Evolutionary conservation across 1,284 basidiomycete species (phyloP).

Genomic region (Puccinia hordei): DNA sequence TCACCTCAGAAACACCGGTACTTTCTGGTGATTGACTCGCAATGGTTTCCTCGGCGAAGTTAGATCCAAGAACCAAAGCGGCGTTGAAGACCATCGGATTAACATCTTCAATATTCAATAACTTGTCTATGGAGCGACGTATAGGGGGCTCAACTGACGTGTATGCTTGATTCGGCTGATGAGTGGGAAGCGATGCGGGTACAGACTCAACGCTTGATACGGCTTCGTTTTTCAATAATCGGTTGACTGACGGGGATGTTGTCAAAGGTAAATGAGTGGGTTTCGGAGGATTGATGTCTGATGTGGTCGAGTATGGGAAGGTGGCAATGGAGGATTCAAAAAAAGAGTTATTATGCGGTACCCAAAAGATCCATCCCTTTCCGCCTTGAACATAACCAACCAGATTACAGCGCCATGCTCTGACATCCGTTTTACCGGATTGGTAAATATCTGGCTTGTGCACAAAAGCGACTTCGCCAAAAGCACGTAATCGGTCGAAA

Average conservation of each 20-base stretch:
- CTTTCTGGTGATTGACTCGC: not conserved
- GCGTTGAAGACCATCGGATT: conserved; percentile 6
- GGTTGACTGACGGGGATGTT: not conserved
- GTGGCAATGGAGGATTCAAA: not conserved
- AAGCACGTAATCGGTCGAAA: conserved; percentile 12
- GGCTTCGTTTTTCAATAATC: not conserved
- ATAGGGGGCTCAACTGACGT: not conserved
- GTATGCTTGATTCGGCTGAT: not conserved
- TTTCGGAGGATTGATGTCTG: not conserved
- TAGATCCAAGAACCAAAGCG: not conserved
- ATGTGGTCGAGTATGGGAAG: not conserved
- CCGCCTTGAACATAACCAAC: conserved; percentile 21
- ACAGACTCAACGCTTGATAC: not conserved
- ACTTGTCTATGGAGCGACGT: not conserved
- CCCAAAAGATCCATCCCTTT: conserved; percentile 15
- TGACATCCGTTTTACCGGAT: not conserved
- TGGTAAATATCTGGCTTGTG: conserved; percentile 5
- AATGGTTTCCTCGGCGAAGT: not conserved
- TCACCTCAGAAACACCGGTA: not conserved
- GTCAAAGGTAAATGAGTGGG: not conserved
- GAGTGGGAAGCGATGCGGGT: not conserved
- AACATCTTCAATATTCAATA: conserved; percentile 2
- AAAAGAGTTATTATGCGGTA: not conserved
- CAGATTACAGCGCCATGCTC: conserved; percentile 3
- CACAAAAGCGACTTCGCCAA: conserved; percentile 37